A percentile compares a stretch with the other conserved stretches of the same genome.
Conservation (phyloP, 2,329 filamentous ascomycete species). For the Sporothrix pallida region DNA sequence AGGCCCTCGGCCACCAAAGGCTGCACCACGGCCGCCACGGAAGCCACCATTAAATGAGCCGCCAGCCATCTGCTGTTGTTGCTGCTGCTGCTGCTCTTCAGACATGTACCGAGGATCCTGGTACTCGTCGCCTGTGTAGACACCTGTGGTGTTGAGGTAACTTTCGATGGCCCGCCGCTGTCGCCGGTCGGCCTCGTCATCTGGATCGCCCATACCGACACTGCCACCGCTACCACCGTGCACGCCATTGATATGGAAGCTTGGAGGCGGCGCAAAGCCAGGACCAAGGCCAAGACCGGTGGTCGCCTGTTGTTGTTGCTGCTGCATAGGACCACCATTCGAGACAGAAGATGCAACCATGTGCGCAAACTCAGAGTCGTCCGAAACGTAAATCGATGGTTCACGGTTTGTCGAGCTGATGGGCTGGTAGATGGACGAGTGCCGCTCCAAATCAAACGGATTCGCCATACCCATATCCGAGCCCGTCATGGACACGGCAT, state of each 20-base stretch:
- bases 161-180: conserved; percentile 39
- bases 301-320: conserved; percentile 2
- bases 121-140: conserved; percentile 41
- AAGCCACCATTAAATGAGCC: conserved; percentile 3
- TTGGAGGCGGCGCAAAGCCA: conserved; percentile 1
- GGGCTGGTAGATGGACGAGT: conserved; percentile 59
- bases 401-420: conserved; percentile 48
- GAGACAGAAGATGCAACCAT: conserved; percentile 36
- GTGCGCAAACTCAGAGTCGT: conserved; percentile 60
- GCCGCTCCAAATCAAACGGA: conserved; percentile 68
- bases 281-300: background rate
- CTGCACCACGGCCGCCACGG: conserved; percentile 3
- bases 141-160: conserved; percentile 41
- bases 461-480: conserved; percentile 62
- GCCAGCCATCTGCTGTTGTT: background rate
- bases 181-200: conserved; percentile 6
- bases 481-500: conserved; percentile 60
- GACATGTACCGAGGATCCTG: conserved; percentile 41
- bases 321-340: background rate
- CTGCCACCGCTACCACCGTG: conserved; percentile 16
- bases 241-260: conserved; percentile 16
- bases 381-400: conserved; percentile 66
- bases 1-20: background rate
- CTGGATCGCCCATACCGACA: background rate
- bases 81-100: conserved; percentile 31